Base-by-base conservation (phyloP, 2,329 filamentous ascomycete genomes). In the Xylaria sp. region DNA sequence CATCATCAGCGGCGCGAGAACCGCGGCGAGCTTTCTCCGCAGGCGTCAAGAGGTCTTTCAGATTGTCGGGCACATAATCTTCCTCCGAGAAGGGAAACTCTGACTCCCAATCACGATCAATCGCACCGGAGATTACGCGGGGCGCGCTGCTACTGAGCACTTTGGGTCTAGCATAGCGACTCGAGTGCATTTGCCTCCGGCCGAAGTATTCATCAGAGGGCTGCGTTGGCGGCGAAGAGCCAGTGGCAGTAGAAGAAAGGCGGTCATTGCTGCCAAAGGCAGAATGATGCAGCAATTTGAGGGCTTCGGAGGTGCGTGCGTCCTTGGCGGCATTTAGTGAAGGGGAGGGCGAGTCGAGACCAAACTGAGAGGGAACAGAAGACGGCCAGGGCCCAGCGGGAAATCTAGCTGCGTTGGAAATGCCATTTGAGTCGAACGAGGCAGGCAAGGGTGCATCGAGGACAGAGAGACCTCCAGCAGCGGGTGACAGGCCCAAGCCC, bases 371-470 rank as follows among this genome's bases (percentile, higher is more conserved):
- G 10, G 96, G 96, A 12, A 98, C 92, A 0, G 95, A 98, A 0
- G 94, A 93, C 8, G 95, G 94, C 81, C 97, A 94, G 0, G 94
- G 94, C 0, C 93, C 96, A 39, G 82, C 84, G 20, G 85, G 85
- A 79, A 94, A 94, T 69, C 94, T 90, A 20, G 95, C 94, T 71
- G 94, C 94, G 79, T 95, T 93, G 12, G 94, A 98, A 63, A 98
- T 93, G 59, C 94, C 95, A 77, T 98, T 96, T 75, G 94, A 97
- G 81, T 98, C 96, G 79, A 98, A 98, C 0, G 95, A 98, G 9
- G 94, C 93, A 1, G 96, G 96, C 9, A 98, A 87, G 18, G 94
- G 94, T 2, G 94, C 96, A 82, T 98, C 95, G 71, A 98, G 87
- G 15, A 97, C 93, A n/a, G 93, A 96, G n/a, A 97, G 80, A 2